Evolutionary conservation across 352 stramenopile genomes (phyloP), one percentile per base, ranked within the genome.

Genomic region (Aphanomyces stellatus): DNA sequence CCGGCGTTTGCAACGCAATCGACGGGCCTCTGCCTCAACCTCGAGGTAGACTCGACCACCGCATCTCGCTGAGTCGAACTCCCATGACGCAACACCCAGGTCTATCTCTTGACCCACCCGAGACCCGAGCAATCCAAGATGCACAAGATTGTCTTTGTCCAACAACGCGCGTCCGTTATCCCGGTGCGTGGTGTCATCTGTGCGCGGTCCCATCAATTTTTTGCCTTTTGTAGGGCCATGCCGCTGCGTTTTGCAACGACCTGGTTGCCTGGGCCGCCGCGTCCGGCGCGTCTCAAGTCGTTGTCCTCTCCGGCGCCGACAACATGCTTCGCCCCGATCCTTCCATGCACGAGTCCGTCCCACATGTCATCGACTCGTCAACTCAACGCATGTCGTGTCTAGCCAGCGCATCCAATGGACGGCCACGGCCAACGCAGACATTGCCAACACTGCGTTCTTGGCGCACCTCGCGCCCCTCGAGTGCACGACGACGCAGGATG

Each of bases 301-400:
- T 80, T 28, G 72, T 90, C 13, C 67, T 91, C 4, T 74, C 78
- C 53, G 85, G 85, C 19, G 84, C 73, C 28, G 83, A 93, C 56
- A 81, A 91, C 64, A 93, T 93, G 85, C 73, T 93, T 24, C 82
- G 82, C 41, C 82, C 90, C 42, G 82, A 93, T 56, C 61, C 65
- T 49, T 86, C 89, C 71, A 90, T 89, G 81, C 80, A 80, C 53
- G 80, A 73, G 81, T 87, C 57, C 24, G 17, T 1, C 22, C 22
- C 13, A 22, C 28, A 35, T 43, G n/a, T 22, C 15, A 65, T 51
- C 6, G 28, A 53, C n/a, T 6, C 5, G 42, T 31, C 6, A 22
- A 2, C 35, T 35, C n/a, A 5, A 27, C 3, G 31, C 1, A 37
- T 65, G 11, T 43, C 30, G 22, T 27, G 2, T 24, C 19, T 57